Base-by-base conservation (phyloP, 768 basidiomycete species). In the Hygrophorus russula region DNA sequence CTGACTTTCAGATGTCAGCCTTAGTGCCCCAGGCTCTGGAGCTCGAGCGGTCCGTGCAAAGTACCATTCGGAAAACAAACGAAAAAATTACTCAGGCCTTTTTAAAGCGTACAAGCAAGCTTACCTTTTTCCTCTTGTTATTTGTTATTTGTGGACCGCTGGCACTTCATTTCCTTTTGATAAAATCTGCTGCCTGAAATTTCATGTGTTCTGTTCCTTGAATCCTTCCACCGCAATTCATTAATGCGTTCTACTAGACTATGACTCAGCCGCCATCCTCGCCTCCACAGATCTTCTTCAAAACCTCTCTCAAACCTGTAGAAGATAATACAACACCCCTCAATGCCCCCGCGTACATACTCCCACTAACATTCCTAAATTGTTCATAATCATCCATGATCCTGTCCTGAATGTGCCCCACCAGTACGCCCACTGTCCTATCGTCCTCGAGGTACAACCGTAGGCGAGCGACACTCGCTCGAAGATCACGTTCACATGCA, bases 401-500 rank as follows among this genome's bases (percentile, higher is more conserved):
- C 27, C 79, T 74, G 36, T 83, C 85, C 58, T 79, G 68, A 18
- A 86, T 69, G 49, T 92, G 90, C 24, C 73, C 73, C 20, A 96
- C 60, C 42, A 98, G 65, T 6, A 97, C 82, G 2, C 67, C 67
- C 27, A 84, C 84, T 4, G 90, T 90, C 46, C 80, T 67, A 45
- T 77, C 75, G 52, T 92, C 85, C 53, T 82, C 80, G 6, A 99
- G 70, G 58, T 93, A 98, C 45, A 88, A 52, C 53, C 73, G 67
- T 56, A 96, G 60, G 43, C 78, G 70, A 9, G 59, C 68, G 13
- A 82, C 69, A n/a, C 60, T 65, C 2, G 70, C 63, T 24, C 71
- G 71, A 15, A 82, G 61, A 48, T 79, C 75, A 2, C 70, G 64
- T 53, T 76, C 71, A 49, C 76, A 70, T 1, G 71, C 66, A 13